phyloP scores from a whole-genome alignment of 495 filamentous ascomycete genomes.

The Penicillium mononematosum region DNA sequence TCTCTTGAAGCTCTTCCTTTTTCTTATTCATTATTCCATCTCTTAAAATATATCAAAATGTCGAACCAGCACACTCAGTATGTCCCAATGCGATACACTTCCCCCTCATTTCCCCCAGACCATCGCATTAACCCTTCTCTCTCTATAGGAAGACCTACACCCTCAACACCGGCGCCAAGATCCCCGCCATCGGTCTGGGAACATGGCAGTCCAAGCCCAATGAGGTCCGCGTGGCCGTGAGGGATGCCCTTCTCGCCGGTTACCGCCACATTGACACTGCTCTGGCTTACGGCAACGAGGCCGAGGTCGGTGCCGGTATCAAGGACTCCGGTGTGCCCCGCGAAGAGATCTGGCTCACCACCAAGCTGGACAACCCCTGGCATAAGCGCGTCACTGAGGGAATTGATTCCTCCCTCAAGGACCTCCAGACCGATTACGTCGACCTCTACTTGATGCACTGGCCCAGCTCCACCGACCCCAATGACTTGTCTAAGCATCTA shows the following conservation, averaged over 20 bases:
- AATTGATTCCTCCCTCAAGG: slow-evolving; percentile 65
- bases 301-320: slow-evolving; percentile 78
- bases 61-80: slow-evolving; percentile 46
- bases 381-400: slow-evolving; percentile 71
- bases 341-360: slow-evolving; percentile 80
- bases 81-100: slow-evolving; percentile 6
- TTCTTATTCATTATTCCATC: slow-evolving; percentile 1
- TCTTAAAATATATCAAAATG: slow-evolving; percentile 31
- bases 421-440: slow-evolving; percentile 71
- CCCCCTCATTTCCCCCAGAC: not conserved
- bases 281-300: slow-evolving; percentile 82
- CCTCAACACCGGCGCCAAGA: slow-evolving; percentile 76
- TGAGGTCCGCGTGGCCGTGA: slow-evolving; percentile 69
- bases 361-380: slow-evolving; percentile 83
- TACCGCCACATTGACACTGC: slow-evolving; percentile 75
- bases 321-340: slow-evolving; percentile 76
- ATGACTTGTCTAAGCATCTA: slow-evolving; percentile 54
- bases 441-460: slow-evolving; percentile 78
- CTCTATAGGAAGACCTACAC: slow-evolving; percentile 58
- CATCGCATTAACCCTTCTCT: slow-evolving; percentile 6
- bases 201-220: slow-evolving; percentile 74
- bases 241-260: slow-evolving; percentile 69
- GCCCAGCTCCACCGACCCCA: slow-evolving; percentile 65
- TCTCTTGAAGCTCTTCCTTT: not conserved
- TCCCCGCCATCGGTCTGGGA: slow-evolving; percentile 78